phyloP scores from a whole-genome alignment of 2,329 filamentous ascomycete species.

The Phoma sp. region DNA sequence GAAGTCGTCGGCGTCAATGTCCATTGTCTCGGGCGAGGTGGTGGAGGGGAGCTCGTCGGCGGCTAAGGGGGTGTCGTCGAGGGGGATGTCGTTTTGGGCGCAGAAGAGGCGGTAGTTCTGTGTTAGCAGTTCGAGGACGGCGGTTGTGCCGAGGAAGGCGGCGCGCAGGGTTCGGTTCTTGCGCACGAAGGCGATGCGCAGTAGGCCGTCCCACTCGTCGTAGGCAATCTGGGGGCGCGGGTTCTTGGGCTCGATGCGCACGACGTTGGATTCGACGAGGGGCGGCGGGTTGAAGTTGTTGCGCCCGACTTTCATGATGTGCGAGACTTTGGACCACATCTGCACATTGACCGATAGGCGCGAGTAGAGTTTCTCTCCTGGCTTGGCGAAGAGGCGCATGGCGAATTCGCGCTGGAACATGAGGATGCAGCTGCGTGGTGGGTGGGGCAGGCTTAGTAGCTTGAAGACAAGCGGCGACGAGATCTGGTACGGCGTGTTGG shows the following conservation, averaged over 20 bases:
- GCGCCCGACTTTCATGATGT: constrained; percentile 90
- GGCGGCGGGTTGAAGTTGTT: constrained; percentile 98
- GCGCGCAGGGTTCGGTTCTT: constrained; percentile 91
- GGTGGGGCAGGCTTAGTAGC: constrained; percentile 79
- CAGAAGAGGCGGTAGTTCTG: constrained; percentile 91
- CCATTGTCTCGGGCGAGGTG: constrained; percentile 52
- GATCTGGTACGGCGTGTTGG: constrained; percentile 79
- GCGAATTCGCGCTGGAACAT: constrained; percentile 98
- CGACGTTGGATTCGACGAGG: constrained; percentile 88
- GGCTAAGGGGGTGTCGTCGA: constrained; percentile 67
- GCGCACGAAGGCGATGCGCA: constrained; percentile 81
- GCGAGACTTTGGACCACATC: constrained; percentile 79
- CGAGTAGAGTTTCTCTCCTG: constrained; percentile 87
- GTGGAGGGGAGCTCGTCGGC: constrained; percentile 31
- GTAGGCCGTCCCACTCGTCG: constrained; percentile 91
- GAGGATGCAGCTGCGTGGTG: constrained; percentile 83
- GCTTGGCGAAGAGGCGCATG: constrained; percentile 83
- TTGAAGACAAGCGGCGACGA: constrained; percentile 92
- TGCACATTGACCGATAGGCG: constrained; percentile 92
- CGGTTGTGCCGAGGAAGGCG: constrained; percentile 79
- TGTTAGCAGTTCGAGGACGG: constrained; percentile 82
- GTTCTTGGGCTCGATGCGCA: constrained; percentile 85
- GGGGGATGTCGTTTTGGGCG: constrained; percentile 78
- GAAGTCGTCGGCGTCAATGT: constrained; percentile 59
- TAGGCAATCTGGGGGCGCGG: constrained; percentile 88